Evolutionary conservation across 352 stramenopile species (phyloP), one percentile per base, ranked within the genome.

Genomic region (Phytophthora vignae): DNA sequence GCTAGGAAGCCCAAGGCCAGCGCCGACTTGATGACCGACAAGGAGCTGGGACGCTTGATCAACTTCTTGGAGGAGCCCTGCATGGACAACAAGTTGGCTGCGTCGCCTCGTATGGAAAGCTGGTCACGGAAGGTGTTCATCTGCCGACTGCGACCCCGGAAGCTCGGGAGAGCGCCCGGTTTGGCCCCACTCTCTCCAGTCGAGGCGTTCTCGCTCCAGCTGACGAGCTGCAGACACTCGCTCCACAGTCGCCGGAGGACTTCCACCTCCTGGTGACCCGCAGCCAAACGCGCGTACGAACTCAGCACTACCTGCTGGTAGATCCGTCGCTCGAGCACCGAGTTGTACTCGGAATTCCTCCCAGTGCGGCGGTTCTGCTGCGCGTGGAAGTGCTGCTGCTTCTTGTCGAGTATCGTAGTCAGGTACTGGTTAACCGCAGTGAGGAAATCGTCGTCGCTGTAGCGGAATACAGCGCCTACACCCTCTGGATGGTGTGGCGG

Each of bases 371-470:
- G 58, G 29, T 22, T 56, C 29, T 67, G 55, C 36, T 65, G 68
- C 0, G 17, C 7, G 14, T 66, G 33, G 31, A 36, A 36, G 33
- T 27, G 25, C 6, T 57, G 44, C 0, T 67, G 62, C 11, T 73
- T 64, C 29, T 74, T 71, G 12, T 71, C 68, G 4, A 31, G 17
- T 12, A 68, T n/a, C 7, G 40, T 38, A 27, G 55, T 53, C 0
- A 74, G n/a, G 17, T 36, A 69, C 9, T 76, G 63, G 27, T 74
- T 76, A 15, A 71, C 60, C 12, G 73, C 73, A n/a, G 73, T 79
- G 55, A 84, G 17, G 17, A 74, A 64, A 21, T 44, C 50, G 31
- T 75, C 63, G 9, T 73, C 55, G 56, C 46, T 57, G 36, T 73
- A 71, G 2, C 56, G 56, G 25, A 78, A 78, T 4, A 55, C 14